Percentiles rank a stretch among this genome's conserved stretches.
phyloP scores from a whole-genome alignment of 2,329 filamentous ascomycete species.

The Paradendryphiella salina region DNA sequence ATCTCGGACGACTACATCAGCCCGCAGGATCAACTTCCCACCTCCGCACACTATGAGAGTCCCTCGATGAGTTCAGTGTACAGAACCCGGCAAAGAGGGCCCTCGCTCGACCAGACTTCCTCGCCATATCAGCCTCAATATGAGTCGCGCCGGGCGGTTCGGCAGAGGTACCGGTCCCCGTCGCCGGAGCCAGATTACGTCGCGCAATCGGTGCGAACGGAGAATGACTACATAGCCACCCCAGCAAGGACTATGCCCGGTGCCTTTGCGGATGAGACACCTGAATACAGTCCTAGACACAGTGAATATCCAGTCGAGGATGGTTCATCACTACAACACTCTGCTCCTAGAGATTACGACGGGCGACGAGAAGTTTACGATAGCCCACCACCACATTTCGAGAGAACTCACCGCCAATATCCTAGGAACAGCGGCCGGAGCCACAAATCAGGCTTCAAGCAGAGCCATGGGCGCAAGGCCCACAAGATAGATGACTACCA shows the following conservation, averaged over 20 bases:
- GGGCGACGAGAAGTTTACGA: too few species aligned
- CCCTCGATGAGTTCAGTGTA: slow-evolving; percentile 5
- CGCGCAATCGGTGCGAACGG: not conserved
- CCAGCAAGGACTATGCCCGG: slow-evolving; percentile 1
- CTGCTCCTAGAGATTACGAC: not conserved
- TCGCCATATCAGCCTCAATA: not conserved
- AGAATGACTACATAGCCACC: slow-evolving; percentile 11
- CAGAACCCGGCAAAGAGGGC: not conserved
- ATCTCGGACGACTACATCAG: slow-evolving; percentile 12
- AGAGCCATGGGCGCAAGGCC: slow-evolving; percentile 9
- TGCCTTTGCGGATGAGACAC: not conserved
- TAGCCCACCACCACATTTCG: not conserved
- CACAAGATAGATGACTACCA: slow-evolving; percentile 9
- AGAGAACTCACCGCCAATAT: not conserved
- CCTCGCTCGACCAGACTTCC: not conserved
- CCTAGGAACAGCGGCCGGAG: slow-evolving; percentile 17
- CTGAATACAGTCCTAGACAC: slow-evolving; percentile 1
- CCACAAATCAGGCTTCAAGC: slow-evolving; percentile 14
- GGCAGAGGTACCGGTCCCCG: not conserved
- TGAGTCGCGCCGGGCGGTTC: not conserved
- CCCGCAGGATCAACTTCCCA: not conserved
- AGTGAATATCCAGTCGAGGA: not conserved
- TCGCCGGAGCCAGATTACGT: slow-evolving; percentile 7
- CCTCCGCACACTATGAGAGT: not conserved
- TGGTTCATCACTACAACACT: not conserved